These are phyloP conservation scores for Diaporthe sp. DNA, from an alignment of 2,329 filamentous ascomycete genomes.

Conservation along the genomic window DNA sequence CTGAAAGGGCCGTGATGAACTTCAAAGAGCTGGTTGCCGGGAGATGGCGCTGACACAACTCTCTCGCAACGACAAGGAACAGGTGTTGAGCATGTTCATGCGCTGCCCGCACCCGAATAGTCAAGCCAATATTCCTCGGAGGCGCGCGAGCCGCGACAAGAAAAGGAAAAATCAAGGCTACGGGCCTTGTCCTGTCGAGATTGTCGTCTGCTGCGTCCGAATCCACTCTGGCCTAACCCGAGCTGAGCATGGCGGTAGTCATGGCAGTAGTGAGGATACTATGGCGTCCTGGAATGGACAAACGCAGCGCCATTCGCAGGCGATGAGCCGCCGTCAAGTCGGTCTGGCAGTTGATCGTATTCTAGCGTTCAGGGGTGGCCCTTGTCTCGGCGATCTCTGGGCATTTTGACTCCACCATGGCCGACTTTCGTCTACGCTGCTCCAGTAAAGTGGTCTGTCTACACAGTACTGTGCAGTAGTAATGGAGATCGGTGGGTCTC, in stretches of 20 bases:
- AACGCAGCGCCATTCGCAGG: constrained; percentile 5
- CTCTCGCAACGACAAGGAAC: background rate
- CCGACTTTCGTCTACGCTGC: background rate
- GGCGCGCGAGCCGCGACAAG: constrained; percentile 29
- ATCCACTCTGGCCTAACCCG: background rate
- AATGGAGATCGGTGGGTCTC: background rate
- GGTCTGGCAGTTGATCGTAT: constrained; percentile 10
- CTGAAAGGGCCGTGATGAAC: background rate
- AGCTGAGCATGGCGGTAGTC: background rate
- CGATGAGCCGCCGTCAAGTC: constrained; percentile 13
- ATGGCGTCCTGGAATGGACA: constrained; percentile 13
- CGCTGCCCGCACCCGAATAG: background rate
- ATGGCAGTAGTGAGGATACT: background rate
- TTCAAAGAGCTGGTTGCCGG: background rate
- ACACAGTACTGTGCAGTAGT: background rate
- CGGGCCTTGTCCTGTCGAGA: background rate
- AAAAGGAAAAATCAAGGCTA: background rate
- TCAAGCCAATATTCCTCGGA: background rate
- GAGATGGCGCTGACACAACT: background rate
- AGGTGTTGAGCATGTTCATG: constrained; percentile 11
- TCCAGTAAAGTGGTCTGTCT: background rate
- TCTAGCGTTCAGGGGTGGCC: constrained; percentile 1
- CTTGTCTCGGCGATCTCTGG: constrained; percentile 16
- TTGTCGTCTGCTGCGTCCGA: background rate
- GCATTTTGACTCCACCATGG: background rate